Evolutionary conservation across 2,329 filamentous ascomycete genomes (phyloP).

Genomic region (Fusarium nurragi): DNA sequence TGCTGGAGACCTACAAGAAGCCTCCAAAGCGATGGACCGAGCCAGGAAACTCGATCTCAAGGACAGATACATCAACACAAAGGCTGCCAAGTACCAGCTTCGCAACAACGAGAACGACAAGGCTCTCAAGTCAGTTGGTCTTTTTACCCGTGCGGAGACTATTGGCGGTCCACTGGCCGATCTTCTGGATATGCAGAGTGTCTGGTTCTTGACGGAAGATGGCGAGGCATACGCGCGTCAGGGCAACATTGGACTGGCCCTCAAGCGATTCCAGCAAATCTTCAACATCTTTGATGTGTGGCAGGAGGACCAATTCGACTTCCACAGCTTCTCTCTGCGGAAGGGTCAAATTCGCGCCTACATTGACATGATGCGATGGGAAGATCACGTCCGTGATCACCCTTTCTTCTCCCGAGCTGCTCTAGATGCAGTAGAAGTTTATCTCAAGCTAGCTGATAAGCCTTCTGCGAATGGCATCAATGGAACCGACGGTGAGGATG

Average conservation of each 20-base stretch:
- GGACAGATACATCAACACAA: slow-evolving; percentile 98
- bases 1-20: slow-evolving; percentile 79
- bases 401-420: slow-evolving; percentile 91
- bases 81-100: slow-evolving; percentile 95
- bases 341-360: slow-evolving; percentile 97
- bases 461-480: slow-evolving; percentile 73
- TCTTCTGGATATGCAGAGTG: slow-evolving; percentile 96
- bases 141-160: slow-evolving; percentile 93
- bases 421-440: slow-evolving; percentile 81
- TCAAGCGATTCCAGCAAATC: slow-evolving; percentile 91
- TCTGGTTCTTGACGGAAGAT: slow-evolving; percentile 97
- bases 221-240: slow-evolving; percentile 88
- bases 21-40: slow-evolving; percentile 86
- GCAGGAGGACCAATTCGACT: slow-evolving; percentile 99
- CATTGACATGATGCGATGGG: slow-evolving; percentile 96
- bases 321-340: slow-evolving; percentile 95
- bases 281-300: slow-evolving; percentile 95
- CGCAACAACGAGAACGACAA: slow-evolving; percentile 90
- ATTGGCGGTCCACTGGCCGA: slow-evolving; percentile 88
- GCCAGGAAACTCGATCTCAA: slow-evolving; percentile 86
- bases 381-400: slow-evolving; percentile 89
- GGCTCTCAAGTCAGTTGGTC: slow-evolving; percentile 86
- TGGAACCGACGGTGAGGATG: slow-evolving; percentile 59
- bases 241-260: slow-evolving; percentile 81
- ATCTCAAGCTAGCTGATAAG: slow-evolving; percentile 80